These are phyloP conservation scores for Endothia cerciana DNA, from an alignment of 2,329 filamentous ascomycete species.

Conservation along the genomic window DNA sequence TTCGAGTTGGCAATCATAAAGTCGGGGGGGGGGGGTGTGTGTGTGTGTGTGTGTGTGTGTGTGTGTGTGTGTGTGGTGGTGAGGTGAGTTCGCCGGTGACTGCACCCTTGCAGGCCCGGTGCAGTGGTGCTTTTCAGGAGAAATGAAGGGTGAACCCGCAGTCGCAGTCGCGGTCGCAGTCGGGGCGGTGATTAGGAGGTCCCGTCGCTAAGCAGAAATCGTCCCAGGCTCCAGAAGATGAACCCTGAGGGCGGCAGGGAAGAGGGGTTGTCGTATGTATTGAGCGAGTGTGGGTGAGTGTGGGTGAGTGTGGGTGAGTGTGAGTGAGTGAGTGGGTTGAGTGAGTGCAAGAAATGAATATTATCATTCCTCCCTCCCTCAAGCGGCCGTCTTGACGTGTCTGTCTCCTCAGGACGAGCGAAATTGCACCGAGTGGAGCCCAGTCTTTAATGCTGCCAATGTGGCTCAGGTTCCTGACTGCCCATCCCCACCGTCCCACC, in stretches of 20 bases:
- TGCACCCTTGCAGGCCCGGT: conserved; percentile 3
- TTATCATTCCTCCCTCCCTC: not conserved
- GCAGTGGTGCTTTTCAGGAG: conserved; percentile 10
- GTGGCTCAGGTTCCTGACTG: conserved; percentile 15
- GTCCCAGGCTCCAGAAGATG: not conserved
- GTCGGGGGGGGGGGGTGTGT: too few species aligned
- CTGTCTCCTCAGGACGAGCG: not conserved
- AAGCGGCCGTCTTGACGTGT: not conserved
- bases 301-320: not conserved
- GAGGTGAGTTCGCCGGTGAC: not conserved
- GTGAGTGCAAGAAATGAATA: not conserved
- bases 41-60: too few species aligned
- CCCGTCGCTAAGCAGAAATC: not conserved
- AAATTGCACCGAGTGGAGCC: conserved; percentile 8
- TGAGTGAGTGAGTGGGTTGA: not conserved
- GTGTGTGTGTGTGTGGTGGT: too few species aligned
- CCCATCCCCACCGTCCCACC: conserved; percentile 1
- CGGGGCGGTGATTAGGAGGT: conserved; percentile 4
- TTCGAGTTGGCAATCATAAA: not conserved
- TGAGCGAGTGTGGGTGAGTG: not conserved
- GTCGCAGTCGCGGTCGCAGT: not conserved
- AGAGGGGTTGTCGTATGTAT: too few species aligned
- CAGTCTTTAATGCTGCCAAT: conserved; percentile 11
- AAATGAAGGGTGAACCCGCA: conserved; percentile 13
- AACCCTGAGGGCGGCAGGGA: not conserved